phyloP scores from a whole-genome alignment of 2,329 filamentous ascomycete genomes.

The Thelonectria blattea region DNA sequence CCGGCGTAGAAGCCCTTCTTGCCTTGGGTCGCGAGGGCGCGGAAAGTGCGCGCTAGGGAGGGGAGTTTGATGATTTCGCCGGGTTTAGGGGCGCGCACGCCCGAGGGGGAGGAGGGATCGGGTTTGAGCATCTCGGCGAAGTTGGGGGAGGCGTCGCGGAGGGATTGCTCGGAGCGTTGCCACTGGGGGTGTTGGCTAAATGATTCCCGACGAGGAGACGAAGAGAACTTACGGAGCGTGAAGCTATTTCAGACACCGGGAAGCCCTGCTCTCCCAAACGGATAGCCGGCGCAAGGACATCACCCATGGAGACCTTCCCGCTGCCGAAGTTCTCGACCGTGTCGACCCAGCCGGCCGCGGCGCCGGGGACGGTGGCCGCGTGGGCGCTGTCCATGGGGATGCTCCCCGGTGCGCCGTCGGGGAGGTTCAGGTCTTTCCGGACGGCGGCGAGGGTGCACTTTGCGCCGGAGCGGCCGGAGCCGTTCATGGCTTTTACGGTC shows the following conservation, averaged over 20 bases:
- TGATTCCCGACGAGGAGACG: accelerated
- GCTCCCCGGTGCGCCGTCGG: slow-evolving; percentile 57
- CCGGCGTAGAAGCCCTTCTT: slow-evolving; percentile 93
- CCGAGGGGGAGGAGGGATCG: slow-evolving; percentile 65
- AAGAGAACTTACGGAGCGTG: slow-evolving; percentile 63
- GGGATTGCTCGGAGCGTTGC: slow-evolving; percentile 64
- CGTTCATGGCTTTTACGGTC: slow-evolving; percentile 86
- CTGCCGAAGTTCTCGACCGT: slow-evolving; percentile 88
- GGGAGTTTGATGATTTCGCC: slow-evolving; percentile 93
- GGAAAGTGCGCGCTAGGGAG: slow-evolving; percentile 80
- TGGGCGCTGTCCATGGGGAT: slow-evolving; percentile 82
- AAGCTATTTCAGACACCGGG: slow-evolving; percentile 82
- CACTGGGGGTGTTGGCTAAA: slow-evolving; percentile 61
- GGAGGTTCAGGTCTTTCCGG: slow-evolving; percentile 70
- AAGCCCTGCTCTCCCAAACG: slow-evolving; percentile 87
- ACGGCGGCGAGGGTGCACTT: slow-evolving; percentile 74
- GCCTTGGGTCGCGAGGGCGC: slow-evolving; percentile 76
- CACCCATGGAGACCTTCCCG: slow-evolving; percentile 76
- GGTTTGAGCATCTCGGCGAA: slow-evolving; percentile 85
- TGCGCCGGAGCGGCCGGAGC: slow-evolving; percentile 81
- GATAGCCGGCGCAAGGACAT: slow-evolving; percentile 84
- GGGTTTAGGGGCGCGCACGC: slow-evolving; percentile 74
- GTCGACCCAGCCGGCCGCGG: slow-evolving; percentile 92
- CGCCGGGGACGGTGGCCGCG: slow-evolving; percentile 86
- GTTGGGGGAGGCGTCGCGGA: slow-evolving; percentile 82